Percentiles rank a stretch among this genome's conserved stretches.
Evolutionary conservation across 352 stramenopile species (phyloP).

Genomic region (Phytopythium litorale): DNA sequence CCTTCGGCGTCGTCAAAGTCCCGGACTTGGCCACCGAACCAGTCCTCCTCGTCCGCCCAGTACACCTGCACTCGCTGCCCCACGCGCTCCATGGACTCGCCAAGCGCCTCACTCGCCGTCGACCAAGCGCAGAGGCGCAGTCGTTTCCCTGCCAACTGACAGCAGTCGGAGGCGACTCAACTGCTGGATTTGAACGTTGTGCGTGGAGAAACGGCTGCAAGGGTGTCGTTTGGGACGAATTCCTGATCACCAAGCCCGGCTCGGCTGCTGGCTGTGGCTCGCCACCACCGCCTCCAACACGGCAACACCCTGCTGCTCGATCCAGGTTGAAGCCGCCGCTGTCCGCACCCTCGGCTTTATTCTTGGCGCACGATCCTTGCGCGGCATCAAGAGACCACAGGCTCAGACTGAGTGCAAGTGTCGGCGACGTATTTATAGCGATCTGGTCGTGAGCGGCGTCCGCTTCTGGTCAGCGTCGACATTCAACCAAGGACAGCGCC

Average conservation of each 20-base stretch:
- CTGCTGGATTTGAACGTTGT: not conserved
- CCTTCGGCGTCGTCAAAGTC: conserved; percentile 35
- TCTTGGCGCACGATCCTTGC: not conserved
- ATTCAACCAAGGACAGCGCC: not conserved
- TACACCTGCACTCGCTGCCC: conserved; percentile 67
- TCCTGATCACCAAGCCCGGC: not conserved
- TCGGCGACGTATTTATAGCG: conserved; percentile 1
- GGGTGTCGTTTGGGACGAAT: not conserved
- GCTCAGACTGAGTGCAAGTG: not conserved
- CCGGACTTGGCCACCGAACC: conserved; percentile 57
- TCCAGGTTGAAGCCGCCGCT: not conserved
- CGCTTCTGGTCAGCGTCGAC: not conserved
- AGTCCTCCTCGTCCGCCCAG: conserved; percentile 69
- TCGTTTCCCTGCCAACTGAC: not conserved
- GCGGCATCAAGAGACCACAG: not conserved
- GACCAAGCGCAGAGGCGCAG: not conserved
- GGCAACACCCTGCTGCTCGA: too few relatives aligned
- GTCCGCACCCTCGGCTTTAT: not conserved
- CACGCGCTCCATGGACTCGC: conserved; percentile 19
- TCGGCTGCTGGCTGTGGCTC: not conserved
- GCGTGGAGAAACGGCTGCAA: conserved; percentile 1
- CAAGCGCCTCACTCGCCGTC: not conserved
- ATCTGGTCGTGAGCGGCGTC: not conserved
- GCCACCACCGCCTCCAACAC: too few relatives aligned
- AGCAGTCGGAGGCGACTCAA: not conserved